Base-by-base conservation (phyloP, 148 eudicot species). In the Heliosperma pusillum region DNA sequence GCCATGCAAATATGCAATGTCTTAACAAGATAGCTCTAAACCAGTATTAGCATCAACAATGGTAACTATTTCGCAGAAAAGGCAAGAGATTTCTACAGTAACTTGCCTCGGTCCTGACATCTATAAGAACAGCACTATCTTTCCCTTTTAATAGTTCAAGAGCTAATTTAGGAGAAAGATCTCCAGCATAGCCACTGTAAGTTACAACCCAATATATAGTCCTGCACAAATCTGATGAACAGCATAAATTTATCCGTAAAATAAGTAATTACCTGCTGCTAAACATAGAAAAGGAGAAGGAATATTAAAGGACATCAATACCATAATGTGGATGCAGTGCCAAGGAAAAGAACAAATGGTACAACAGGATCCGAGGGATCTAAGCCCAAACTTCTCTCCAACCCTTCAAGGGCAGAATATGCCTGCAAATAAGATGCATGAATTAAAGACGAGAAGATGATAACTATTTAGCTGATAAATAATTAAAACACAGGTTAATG, bases 21-120 rank as follows among this genome's bases (percentile, higher is more conserved):
- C 69, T 53, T 12, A 19, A 57, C 1, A 47, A 57, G 52, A 65
- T 20, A 77, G 33, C 42, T 71, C 10, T n/a, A 16, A 50, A 78
- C 12, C 72, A 78, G 5, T 52, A 22, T 36, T 45, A 76, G 50
- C 52, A 69, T 30, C 55, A 52, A 71, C 5, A 40, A 71, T 17
- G 69, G 58, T 66, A 60, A 69, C 33, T 29, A 70, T 65, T 76
- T 77, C 17, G n/a, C 67, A 63, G 17, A 80, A 76, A 84, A 80
- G 82, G 86, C 85, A 36, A 80, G 78, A 86, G 72, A 88, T 80
- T 66, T 75, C 81, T 80, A 88, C 85, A 83, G 85, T 80, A 76
- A 72, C 98, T 90, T 92, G 91, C 98, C 98, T 92, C 98, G 74
- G 96, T 88, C 89, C 98, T 88, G 79, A 89, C 87, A 74, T 95